These are phyloP conservation scores for Byssothecium circinans DNA, from an alignment of 2,329 filamentous ascomycete species.

Conservation along the genomic window DNA sequence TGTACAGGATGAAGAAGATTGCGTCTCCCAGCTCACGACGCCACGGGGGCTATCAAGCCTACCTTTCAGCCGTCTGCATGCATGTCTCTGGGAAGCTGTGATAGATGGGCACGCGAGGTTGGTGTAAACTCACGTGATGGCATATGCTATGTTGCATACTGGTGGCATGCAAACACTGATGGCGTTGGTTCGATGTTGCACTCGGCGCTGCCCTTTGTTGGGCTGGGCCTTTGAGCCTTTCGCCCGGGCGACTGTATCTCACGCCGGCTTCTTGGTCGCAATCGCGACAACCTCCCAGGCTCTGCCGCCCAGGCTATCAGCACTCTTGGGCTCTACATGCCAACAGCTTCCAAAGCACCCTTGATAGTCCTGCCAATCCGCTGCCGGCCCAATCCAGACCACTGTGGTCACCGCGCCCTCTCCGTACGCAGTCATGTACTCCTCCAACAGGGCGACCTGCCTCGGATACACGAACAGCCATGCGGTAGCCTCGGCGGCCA, in stretches of 20 bases:
- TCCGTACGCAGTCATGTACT: constrained; percentile 47
- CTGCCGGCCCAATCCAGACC: constrained; percentile 48
- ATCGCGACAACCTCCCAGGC: constrained; percentile 39
- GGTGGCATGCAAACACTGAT: too few relatives aligned
- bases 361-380: constrained; percentile 46
- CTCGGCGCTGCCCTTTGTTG: too few relatives aligned
- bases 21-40: too few relatives aligned
- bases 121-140: too few relatives aligned
- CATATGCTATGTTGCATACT: too few relatives aligned
- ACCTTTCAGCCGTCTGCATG: too few relatives aligned
- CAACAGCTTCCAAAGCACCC: constrained; percentile 24
- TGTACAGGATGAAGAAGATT: too few relatives aligned
- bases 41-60: too few relatives aligned
- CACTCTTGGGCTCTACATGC: constrained; percentile 21
- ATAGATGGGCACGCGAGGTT: too few relatives aligned
- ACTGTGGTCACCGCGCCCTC: constrained; percentile 36
- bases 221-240: background rate
- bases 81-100: too few relatives aligned
- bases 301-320: constrained; percentile 32
- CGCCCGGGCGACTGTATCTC: background rate
- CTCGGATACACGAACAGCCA: constrained; percentile 60
- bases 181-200: too few relatives aligned
- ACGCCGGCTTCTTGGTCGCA: constrained; percentile 7
- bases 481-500: constrained; percentile 46
- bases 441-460: constrained; percentile 47